Percentiles rank a stretch among this genome's conserved stretches.
Evolutionary conservation across 192 early-diverging fungal species (phyloP).

Genomic region (Coemansia sp.): DNA sequence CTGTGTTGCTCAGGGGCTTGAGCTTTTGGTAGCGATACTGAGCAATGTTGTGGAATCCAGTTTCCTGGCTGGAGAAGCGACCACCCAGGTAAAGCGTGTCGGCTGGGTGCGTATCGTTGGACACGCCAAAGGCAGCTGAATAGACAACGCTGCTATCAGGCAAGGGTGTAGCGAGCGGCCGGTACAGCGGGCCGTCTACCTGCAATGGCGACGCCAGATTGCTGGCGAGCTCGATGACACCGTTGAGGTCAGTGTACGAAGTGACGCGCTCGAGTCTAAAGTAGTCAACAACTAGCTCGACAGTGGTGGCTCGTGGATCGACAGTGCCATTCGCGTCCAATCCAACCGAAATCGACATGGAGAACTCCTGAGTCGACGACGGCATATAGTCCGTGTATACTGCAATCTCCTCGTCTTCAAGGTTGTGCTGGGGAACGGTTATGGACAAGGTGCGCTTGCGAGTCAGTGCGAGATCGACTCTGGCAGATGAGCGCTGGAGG

Average conservation of each 20-base stretch:
- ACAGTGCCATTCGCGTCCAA: slow-evolving; percentile 21
- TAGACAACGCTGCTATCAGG: slow-evolving; percentile 57
- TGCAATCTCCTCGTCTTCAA: slow-evolving; percentile 40
- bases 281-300: slow-evolving; percentile 47
- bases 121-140: slow-evolving; percentile 35
- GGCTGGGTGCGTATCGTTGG: slow-evolving; percentile 20
- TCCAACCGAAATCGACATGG: slow-evolving; percentile 55
- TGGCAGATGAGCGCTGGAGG: slow-evolving; percentile 28
- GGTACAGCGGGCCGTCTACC: slow-evolving; percentile 35
- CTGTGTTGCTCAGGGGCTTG: slow-evolving; percentile 26
- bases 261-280: slow-evolving; percentile 44
- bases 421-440: slow-evolving; percentile 54
- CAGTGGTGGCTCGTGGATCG: slow-evolving; percentile 18
- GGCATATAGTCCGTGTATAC: slow-evolving; percentile 59
- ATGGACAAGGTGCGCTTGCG: slow-evolving; percentile 18
- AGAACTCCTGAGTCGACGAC: slow-evolving; percentile 53
- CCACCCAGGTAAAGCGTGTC: slow-evolving; percentile 65
- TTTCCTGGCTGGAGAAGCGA: slow-evolving; percentile 47
- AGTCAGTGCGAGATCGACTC: slow-evolving; percentile 25
- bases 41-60: slow-evolving; percentile 61
- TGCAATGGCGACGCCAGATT: slow-evolving; percentile 23
- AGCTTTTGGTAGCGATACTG: slow-evolving; percentile 52
- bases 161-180: slow-evolving; percentile 39
- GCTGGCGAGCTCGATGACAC: slow-evolving; percentile 36
- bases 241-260: slow-evolving; percentile 44